Percentiles rank a stretch among this genome's conserved stretches.
These are phyloP conservation scores for Ceratocystis cacaofunesta DNA, from an alignment of 2,329 filamentous ascomycete genomes.

Conservation along the genomic window DNA sequence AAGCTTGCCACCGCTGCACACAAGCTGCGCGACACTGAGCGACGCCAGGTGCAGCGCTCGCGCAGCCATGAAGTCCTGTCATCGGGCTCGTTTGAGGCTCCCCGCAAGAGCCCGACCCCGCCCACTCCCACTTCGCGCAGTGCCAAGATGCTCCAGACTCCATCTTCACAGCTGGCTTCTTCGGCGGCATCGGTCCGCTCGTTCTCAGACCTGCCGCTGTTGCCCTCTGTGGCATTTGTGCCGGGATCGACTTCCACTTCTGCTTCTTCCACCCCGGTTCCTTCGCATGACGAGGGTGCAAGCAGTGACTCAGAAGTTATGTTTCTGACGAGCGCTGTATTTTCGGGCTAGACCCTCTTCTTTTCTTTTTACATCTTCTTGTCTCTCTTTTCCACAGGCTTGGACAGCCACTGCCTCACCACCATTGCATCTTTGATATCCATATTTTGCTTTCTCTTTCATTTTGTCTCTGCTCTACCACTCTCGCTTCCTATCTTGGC, in stretches of 20 bases:
- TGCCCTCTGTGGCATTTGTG: background rate
- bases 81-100: constrained; percentile 20
- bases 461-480: background rate
- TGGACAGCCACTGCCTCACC: background rate
- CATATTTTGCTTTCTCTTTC: constrained; percentile 2
- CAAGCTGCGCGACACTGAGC: constrained; percentile 24
- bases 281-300: constrained; percentile 22
- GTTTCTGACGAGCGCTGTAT: constrained; percentile 37
- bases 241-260: constrained; percentile 12
- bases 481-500: background rate
- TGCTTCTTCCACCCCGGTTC: background rate
- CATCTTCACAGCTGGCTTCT: background rate
- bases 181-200: background rate
- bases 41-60: constrained; percentile 32
- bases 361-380: constrained; percentile 9
- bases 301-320: constrained; percentile 23
- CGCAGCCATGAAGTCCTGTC: constrained; percentile 38
- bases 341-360: constrained; percentile 25
- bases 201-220: constrained; percentile 1
- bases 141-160: constrained; percentile 21
- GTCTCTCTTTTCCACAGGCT: background rate
- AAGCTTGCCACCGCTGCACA: constrained; percentile 14
- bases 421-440: constrained; percentile 5
- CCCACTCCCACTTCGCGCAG: constrained; percentile 1
- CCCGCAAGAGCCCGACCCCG: constrained; percentile 10